These are phyloP conservation scores for Fraxinus greggii DNA, from an alignment of 305 asterid genomes.

Conservation along the genomic window DNA sequence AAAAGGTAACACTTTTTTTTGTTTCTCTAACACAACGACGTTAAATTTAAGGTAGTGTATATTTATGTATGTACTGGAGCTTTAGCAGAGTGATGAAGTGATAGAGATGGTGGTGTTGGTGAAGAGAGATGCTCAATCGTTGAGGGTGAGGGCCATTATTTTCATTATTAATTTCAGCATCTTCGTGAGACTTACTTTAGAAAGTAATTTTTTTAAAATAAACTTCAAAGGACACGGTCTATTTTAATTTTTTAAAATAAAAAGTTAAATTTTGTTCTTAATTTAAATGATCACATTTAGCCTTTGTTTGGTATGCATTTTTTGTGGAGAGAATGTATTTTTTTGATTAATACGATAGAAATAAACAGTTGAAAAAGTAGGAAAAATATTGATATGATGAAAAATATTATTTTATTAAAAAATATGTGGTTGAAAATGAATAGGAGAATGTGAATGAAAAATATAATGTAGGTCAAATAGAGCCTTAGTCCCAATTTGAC, in stretches of 20 bases:
- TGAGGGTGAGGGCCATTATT: slow-evolving; percentile 36
- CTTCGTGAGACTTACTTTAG: neutral
- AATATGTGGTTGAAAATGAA: no score
- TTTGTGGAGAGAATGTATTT: no score
- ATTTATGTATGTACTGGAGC: neutral
- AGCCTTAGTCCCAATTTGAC: neutral
- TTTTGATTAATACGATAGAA: no score
- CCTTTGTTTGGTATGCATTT: no score
- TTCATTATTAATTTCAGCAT: slow-evolving; percentile 31
- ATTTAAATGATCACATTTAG: neutral
- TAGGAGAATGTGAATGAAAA: no score
- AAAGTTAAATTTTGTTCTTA: neutral
- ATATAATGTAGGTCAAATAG: no score
- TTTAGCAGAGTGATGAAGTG: neutral
- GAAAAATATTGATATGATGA: no score
- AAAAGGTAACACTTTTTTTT: neutral
- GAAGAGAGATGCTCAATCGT: slow-evolving; percentile 22
- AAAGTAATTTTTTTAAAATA: neutral
- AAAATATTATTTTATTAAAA: no score
- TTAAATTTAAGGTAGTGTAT: neutral
- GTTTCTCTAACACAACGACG: neutral
- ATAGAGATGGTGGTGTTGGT: neutral
- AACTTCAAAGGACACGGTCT: no score
- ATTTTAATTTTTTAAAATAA: no score
- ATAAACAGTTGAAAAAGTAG: no score